phyloP scores from a whole-genome alignment of 495 filamentous ascomycete genomes.

The Penicillium canescens region DNA sequence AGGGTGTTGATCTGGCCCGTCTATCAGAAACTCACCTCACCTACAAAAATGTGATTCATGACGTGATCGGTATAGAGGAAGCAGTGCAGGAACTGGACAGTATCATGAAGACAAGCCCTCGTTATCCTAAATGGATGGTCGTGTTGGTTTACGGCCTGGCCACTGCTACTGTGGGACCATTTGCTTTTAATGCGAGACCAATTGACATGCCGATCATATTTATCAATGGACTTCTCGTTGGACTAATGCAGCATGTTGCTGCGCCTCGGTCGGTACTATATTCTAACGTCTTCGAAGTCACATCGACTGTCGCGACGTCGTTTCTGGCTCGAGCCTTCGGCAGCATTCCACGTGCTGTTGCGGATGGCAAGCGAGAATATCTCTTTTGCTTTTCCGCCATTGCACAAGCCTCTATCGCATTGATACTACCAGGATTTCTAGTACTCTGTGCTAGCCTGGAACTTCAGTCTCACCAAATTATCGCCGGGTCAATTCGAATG shows the following conservation, averaged over 20 bases:
- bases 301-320: constrained; percentile 76
- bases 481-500: constrained; percentile 91
- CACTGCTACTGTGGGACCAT: constrained; percentile 74
- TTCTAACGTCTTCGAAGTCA: constrained; percentile 85
- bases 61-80: constrained; percentile 78
- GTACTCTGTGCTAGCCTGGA: constrained; percentile 82
- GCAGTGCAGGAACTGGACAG: constrained; percentile 68
- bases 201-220: constrained; percentile 88
- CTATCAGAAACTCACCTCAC: constrained; percentile 80
- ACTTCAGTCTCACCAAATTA: constrained; percentile 77
- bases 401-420: constrained; percentile 84
- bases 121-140: constrained; percentile 64
- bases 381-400: constrained; percentile 88
- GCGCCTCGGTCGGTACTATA: constrained; percentile 73
- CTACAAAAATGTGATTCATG: constrained; percentile 90
- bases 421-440: constrained; percentile 85
- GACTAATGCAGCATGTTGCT: constrained; percentile 73
- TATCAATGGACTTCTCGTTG: constrained; percentile 78
- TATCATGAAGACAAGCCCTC: constrained; percentile 63
- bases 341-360: constrained; percentile 56
- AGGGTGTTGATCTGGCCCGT: constrained; percentile 80
- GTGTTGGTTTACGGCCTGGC: constrained; percentile 79
- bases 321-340: constrained; percentile 84
- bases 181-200: constrained; percentile 78
- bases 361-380: constrained; percentile 46